These are phyloP conservation scores for Aspergillaceae sp. DNA, from an alignment of 2,329 filamentous ascomycete species.

Conservation along the genomic window DNA sequence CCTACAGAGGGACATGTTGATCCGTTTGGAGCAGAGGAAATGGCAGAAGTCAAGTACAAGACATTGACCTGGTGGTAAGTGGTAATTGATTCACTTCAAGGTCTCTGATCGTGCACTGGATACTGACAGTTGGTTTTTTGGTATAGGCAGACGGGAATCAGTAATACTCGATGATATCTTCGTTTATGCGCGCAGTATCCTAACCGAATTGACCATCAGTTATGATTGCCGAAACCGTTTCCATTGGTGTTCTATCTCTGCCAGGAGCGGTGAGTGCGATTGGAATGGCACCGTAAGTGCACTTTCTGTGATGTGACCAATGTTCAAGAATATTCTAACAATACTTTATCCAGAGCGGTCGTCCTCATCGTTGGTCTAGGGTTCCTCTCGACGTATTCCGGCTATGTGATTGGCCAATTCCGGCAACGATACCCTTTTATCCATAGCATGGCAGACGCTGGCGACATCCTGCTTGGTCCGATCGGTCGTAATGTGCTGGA, in stretches of 20 bases:
- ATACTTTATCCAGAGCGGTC: slow-evolving; percentile 30
- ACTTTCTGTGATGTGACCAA: no score
- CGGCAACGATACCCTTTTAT: slow-evolving; percentile 48
- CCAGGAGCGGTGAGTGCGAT: slow-evolving; percentile 44
- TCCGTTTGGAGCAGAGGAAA: slow-evolving; percentile 1
- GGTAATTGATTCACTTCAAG: background rate
- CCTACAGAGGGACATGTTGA: background rate
- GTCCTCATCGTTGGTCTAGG: slow-evolving; percentile 46
- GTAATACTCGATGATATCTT: background rate
- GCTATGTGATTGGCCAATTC: slow-evolving; percentile 51
- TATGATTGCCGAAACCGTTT: slow-evolving; percentile 25
- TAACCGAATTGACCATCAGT: background rate
- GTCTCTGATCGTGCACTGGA: background rate
- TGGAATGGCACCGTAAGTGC: slow-evolving; percentile 39
- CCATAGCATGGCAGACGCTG: slow-evolving; percentile 59
- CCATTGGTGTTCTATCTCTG: slow-evolving; percentile 47
- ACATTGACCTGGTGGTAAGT: background rate
- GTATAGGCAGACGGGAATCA: background rate
- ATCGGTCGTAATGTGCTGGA: slow-evolving; percentile 54
- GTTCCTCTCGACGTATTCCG: slow-evolving; percentile 47
- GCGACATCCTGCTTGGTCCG: slow-evolving; percentile 51
- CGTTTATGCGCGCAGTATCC: no score
- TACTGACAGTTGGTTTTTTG: background rate
- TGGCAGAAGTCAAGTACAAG: background rate
- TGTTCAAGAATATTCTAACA: slow-evolving; percentile 3